phyloP scores from a whole-genome alignment of 164 flowering plant genomes.

The Chloranthus sessilifolius region DNA sequence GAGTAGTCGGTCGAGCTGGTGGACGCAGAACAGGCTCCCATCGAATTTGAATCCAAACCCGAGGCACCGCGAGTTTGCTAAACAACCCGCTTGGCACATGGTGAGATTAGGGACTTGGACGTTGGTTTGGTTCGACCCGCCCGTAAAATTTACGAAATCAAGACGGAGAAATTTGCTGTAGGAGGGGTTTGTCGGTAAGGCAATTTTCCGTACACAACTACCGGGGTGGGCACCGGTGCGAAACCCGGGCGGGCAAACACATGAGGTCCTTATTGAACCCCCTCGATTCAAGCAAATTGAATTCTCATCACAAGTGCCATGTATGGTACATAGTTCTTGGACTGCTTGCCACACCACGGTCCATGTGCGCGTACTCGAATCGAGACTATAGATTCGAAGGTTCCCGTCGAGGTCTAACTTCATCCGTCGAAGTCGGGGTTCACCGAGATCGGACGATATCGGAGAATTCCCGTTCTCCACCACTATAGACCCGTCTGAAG shows the following conservation, averaged over 20 bases:
- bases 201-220: constrained; percentile 34
- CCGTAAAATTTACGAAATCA: constrained; percentile 55
- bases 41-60: constrained; percentile 50
- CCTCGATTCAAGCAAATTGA: constrained; percentile 36
- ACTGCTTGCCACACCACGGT: constrained; percentile 39
- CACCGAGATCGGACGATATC: constrained; percentile 34
- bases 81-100: constrained; percentile 32
- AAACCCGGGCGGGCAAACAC: constrained; percentile 62
- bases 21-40: constrained; percentile 41
- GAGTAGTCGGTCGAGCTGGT: constrained; percentile 28
- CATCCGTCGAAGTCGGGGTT: constrained; percentile 26
- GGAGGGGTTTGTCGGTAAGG: background rate
- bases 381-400: constrained; percentile 42
- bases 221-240: background rate
- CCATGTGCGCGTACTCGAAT: constrained; percentile 27
- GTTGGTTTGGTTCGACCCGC: constrained; percentile 19
- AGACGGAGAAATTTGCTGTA: constrained; percentile 38
- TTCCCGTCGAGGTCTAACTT: constrained; percentile 57
- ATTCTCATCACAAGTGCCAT: constrained; percentile 45
- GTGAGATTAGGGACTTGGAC: constrained; percentile 12
- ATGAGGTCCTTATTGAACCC: constrained; percentile 18
- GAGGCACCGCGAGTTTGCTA: constrained; percentile 24
- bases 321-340: constrained; percentile 36
- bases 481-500: constrained; percentile 23
- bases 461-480: constrained; percentile 9